Conservation (phyloP, 805 yeast species). For the Candida verbasci region DNA sequence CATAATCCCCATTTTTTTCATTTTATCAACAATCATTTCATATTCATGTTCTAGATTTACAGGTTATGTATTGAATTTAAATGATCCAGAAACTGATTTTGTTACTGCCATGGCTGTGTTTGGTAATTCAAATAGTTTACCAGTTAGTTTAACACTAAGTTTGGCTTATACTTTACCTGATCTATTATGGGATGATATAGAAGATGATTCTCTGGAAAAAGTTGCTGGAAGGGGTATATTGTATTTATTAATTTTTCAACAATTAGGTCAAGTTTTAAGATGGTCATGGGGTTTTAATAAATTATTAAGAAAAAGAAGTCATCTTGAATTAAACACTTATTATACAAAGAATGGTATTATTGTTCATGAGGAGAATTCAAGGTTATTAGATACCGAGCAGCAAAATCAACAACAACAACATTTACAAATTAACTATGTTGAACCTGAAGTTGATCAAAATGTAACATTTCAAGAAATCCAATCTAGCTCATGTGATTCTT, state of each 20-base stretch:
- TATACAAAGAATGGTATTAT: slow-evolving; percentile 8
- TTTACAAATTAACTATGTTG: background rate
- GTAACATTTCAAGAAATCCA: background rate
- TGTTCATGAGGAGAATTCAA: slow-evolving; percentile 4
- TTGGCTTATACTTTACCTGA: slow-evolving; percentile 73
- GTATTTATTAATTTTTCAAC: slow-evolving; percentile 72
- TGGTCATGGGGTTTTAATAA: slow-evolving; percentile 89
- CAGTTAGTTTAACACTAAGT: slow-evolving; percentile 84
- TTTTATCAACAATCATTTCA: slow-evolving; percentile 77
- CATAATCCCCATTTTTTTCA: slow-evolving; percentile 79
- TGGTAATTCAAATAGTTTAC: slow-evolving; percentile 92
- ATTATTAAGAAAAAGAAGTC: slow-evolving; percentile 50
- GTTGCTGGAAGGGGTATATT: slow-evolving; percentile 76
- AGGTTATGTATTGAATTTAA: slow-evolving; percentile 51
- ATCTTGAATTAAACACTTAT: slow-evolving; percentile 28
- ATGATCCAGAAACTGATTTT: slow-evolving; percentile 76
- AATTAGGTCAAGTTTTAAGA: slow-evolving; percentile 74
- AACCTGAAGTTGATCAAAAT: slow-evolving; percentile 2
- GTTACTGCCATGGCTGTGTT: slow-evolving; percentile 97
- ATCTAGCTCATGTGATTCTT: background rate
- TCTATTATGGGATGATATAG: slow-evolving; percentile 69
- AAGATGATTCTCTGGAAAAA: slow-evolving; percentile 60
- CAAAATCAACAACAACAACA: background rate
- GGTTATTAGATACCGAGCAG: slow-evolving; percentile 6
- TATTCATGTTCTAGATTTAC: slow-evolving; percentile 56